A percentile compares a stretch with the other conserved stretches of the same genome.
Evolutionary conservation across 1,284 basidiomycete genomes (phyloP).

Genomic region (Polyporus tsugae): DNA sequence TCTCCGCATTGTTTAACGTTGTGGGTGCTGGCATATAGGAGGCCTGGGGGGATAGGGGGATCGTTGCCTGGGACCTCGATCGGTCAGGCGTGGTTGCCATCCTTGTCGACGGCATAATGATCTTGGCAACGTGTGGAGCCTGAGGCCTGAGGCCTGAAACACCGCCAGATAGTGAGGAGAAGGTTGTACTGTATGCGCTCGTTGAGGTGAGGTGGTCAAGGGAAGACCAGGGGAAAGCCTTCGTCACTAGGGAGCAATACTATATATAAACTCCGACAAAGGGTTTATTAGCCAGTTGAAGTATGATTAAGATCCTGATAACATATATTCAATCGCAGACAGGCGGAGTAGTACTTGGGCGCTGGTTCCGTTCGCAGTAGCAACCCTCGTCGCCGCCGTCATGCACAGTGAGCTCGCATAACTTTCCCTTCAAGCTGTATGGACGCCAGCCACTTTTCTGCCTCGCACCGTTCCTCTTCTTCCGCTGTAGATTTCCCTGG

Average conservation of each 20-base stretch:
- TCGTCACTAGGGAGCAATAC: no score
- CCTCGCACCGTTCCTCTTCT: slow-evolving; percentile 45
- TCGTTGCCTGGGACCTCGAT: slow-evolving; percentile 22
- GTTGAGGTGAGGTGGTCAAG: not conserved
- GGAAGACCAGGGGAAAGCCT: no score
- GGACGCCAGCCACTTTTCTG: slow-evolving; percentile 29
- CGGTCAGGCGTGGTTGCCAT: slow-evolving; percentile 32
- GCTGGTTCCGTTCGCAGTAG: slow-evolving; percentile 7
- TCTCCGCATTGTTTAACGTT: slow-evolving; percentile 1
- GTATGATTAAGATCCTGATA: not conserved
- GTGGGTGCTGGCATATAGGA: slow-evolving; percentile 29
- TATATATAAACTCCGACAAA: not conserved
- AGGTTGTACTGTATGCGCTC: not conserved
- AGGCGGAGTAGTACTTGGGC: slow-evolving; percentile 17
- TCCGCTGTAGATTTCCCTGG: slow-evolving; percentile 63
- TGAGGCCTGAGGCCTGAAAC: no score
- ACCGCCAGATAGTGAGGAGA: no score
- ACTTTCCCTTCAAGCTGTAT: slow-evolving; percentile 27
- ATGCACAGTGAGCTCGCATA: slow-evolving; percentile 30
- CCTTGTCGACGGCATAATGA: slow-evolving; percentile 26
- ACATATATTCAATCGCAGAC: not conserved
- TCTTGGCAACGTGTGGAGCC: no score
- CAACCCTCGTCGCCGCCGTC: slow-evolving; percentile 30
- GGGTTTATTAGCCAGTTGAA: no score
- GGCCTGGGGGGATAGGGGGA: slow-evolving; percentile 22